Base-by-base conservation (phyloP, 179 eudicot genomes). In the Camellia oleifera region DNA sequence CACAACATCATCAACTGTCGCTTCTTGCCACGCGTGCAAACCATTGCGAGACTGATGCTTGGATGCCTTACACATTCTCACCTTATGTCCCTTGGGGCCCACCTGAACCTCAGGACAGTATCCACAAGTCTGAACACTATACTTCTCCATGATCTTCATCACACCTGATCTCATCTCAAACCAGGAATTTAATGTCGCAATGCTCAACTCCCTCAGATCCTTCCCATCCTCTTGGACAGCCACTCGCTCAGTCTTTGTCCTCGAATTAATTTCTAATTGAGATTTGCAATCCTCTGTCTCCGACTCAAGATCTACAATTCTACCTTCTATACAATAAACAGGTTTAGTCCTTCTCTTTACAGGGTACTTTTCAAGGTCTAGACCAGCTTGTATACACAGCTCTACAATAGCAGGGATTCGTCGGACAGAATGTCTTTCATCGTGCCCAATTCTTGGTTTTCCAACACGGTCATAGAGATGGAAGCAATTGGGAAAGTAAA, bases 1-100 rank as follows among this genome's bases (percentile, higher is more conserved):
- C 74, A 89, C 88, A 63, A 89, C 77, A 88, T 89, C 93, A 77
- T 89, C 87, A 20, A 86, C 74, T 2, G 85, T 87, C 20, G 93
- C 93, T 79, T 89, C 92, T 82, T 90, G 93, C 92, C 92, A 90
- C 0, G 93, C 90, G n/a, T 90, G 93, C 87, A 90, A 75, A 61
- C 93, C 93, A 48, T 89, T 88, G 69, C 93, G 89, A 62, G 90
- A 86, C 82, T 90, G 93, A 60, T 90, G 93, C 75, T 87, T 90
- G 32, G 89, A 83, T 42, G 94, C 94, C 84, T 82, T 90, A 66
- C 94, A 90, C 85, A 83, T 83, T 80, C 90, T 83, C 58, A 89
- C 89, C 84, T 90, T 90, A 83, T 90, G 92, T 20, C 94, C 94
- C 78, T 86, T 89, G 48, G 92, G 89, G 58, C 94, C 92, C 23